These are phyloP conservation scores for Pseudopithomyces maydicus DNA, from an alignment of 2,329 filamentous ascomycete species.

Conservation along the genomic window DNA sequence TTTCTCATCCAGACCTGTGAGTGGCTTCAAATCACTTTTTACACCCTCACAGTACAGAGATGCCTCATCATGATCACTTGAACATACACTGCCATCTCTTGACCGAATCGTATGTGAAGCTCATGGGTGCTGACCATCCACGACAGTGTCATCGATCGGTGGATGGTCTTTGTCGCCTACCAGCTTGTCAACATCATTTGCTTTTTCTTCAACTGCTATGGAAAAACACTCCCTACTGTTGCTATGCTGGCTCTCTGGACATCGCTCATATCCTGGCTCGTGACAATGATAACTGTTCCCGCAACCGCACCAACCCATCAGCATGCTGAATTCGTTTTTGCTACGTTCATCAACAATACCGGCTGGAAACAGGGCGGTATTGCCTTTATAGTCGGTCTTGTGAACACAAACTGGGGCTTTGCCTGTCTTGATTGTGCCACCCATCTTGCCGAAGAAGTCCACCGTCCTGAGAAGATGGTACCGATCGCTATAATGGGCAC, in stretches of 20 bases:
- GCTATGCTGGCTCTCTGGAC: conserved; percentile 52
- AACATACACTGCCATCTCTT: not conserved
- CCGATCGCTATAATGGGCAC: conserved; percentile 58
- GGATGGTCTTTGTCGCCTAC: conserved; percentile 52
- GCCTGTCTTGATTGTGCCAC: conserved; percentile 57
- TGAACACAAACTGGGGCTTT: conserved; percentile 58
- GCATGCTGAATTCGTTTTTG: conserved; percentile 56
- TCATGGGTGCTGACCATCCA: conserved; percentile 9
- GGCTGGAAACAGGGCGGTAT: conserved; percentile 55
- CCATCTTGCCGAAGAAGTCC: conserved; percentile 58
- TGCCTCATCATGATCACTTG: not conserved
- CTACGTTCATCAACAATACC: conserved; percentile 58
- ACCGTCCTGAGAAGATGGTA: conserved; percentile 52
- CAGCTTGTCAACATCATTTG: conserved; percentile 55
- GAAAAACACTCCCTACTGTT: conserved; percentile 44
- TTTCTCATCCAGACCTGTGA: conserved; percentile 59
- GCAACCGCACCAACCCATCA: conserved; percentile 51
- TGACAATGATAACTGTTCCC: conserved; percentile 56
- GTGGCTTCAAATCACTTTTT: conserved; percentile 23
- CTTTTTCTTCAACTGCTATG: conserved; percentile 55
- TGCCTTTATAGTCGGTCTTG: conserved; percentile 58
- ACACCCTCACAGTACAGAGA: not conserved
- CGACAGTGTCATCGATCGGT: conserved; percentile 36
- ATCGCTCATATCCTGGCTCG: conserved; percentile 53
- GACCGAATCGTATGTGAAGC: not conserved